These are phyloP conservation scores for Trichosanthes truncata DNA, from an alignment of 306 rosid species.

Conservation along the genomic window DNA sequence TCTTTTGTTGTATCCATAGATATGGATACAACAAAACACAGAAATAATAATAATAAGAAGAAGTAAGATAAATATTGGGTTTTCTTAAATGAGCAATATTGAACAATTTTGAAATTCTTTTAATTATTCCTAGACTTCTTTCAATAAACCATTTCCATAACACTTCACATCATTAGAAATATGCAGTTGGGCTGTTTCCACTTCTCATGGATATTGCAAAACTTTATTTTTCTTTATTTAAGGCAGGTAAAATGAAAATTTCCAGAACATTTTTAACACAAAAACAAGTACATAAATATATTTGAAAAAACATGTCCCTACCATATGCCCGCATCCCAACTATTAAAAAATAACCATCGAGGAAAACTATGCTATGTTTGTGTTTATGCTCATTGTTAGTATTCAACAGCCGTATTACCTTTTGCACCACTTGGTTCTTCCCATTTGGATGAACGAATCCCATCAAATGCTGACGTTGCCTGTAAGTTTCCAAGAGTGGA, in stretches of 20 bases:
- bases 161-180: neutral
- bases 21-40: neutral
- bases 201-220: neutral
- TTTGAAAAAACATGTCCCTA: no score
- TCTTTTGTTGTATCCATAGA: neutral
- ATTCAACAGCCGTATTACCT: constrained; percentile 31
- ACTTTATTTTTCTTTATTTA: neutral
- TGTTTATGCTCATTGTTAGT: neutral
- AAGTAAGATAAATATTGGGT: neutral
- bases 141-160: neutral
- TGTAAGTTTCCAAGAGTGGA: constrained; percentile 26
- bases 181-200: neutral
- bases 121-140: neutral
- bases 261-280: neutral
- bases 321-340: neutral
- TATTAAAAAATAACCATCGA: neutral
- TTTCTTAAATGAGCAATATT: neutral
- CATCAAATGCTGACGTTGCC: constrained; percentile 91
- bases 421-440: constrained; percentile 90
- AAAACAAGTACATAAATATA: no score
- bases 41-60: no score
- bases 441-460: constrained; percentile 62
- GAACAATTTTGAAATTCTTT: neutral
- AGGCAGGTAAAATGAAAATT: neutral
- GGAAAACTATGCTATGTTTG: neutral